Conservation (phyloP, 768 basidiomycete genomes). For the Postia placenta region DNA sequence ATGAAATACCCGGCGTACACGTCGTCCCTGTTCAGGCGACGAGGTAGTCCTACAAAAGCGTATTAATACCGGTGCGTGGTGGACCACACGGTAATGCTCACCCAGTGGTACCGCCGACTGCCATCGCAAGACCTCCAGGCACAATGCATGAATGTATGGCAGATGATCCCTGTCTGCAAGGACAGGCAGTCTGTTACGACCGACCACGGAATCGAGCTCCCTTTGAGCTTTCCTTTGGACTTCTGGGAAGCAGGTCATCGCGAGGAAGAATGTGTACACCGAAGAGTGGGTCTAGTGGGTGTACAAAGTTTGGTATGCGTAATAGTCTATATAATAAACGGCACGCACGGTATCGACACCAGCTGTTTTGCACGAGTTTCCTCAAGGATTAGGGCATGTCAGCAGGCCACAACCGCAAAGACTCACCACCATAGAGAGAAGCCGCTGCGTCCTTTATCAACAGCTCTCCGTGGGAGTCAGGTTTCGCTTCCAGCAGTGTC, state of each 20-base stretch:
- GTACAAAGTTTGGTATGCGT: background rate
- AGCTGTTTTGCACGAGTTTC: conserved; percentile 14
- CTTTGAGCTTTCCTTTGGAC: conserved; percentile 24
- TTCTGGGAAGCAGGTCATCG: conserved; percentile 26
- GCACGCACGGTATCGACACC: conserved; percentile 34
- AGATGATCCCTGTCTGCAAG: conserved; percentile 19
- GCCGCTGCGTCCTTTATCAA: conserved; percentile 58
- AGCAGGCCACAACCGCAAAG: conserved; percentile 8
- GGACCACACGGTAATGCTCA: background rate
- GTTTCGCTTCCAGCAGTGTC: conserved; percentile 45
- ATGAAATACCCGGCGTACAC: conserved; percentile 21
- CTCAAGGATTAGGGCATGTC: background rate
- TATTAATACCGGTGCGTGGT: background rate
- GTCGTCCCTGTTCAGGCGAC: conserved; percentile 20
- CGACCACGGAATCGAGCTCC: conserved; percentile 26
- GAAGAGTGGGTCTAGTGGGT: conserved; percentile 21
- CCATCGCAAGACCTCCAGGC: conserved; percentile 24
- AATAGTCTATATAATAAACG: background rate
- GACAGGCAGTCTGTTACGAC: conserved; percentile 21
- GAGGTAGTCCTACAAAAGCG: conserved; percentile 16
- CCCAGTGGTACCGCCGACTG: conserved; percentile 23
- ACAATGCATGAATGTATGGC: conserved; percentile 21
- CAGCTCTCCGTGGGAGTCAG: conserved; percentile 50
- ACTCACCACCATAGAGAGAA: conserved; percentile 18
- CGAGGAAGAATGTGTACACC: conserved; percentile 24